These are phyloP conservation scores for Cordia subcordata DNA, from an alignment of 257 asterid species.

Conservation along the genomic window DNA sequence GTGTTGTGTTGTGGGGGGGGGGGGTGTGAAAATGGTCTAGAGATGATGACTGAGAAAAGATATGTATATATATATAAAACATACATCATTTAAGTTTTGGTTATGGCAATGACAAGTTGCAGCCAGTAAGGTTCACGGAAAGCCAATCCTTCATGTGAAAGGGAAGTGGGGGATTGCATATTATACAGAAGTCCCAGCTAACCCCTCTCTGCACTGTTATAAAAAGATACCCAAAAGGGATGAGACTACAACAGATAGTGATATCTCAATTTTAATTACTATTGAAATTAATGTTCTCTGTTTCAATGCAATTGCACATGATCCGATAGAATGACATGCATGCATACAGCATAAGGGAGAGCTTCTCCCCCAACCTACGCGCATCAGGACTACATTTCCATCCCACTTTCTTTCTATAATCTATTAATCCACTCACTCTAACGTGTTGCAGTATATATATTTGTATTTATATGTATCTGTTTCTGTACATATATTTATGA, in stretches of 20 bases:
- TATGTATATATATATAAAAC: background rate
- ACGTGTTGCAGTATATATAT: too few relatives aligned
- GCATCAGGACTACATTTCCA: too few relatives aligned
- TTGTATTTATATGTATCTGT: too few relatives aligned
- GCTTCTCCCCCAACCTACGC: background rate
- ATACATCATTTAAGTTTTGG: too few relatives aligned
- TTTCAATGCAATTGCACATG: slow-evolving; percentile 13
- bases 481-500: too few relatives aligned
- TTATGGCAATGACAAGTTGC: slow-evolving; percentile 27
- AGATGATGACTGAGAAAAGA: background rate
- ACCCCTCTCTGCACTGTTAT: too few relatives aligned
- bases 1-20: background rate
- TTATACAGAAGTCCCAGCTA: background rate
- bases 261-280: slow-evolving; percentile 9
- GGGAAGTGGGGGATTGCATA: background rate
- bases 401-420: too few relatives aligned
- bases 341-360: background rate
- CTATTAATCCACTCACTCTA: too few relatives aligned
- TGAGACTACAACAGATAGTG: slow-evolving; percentile 22
- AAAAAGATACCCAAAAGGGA: slow-evolving; percentile 9
- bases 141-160: slow-evolving; percentile 19
- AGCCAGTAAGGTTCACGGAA: slow-evolving; percentile 19
- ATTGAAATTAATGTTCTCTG: slow-evolving; percentile 1
- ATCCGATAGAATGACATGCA: slow-evolving; percentile 7
- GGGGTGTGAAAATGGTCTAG: slow-evolving; percentile 4